Evolutionary conservation across 805 yeast species (phyloP), one percentile per base, ranked within the genome.

Genomic region (Cyberlindnera xylosilytica): DNA sequence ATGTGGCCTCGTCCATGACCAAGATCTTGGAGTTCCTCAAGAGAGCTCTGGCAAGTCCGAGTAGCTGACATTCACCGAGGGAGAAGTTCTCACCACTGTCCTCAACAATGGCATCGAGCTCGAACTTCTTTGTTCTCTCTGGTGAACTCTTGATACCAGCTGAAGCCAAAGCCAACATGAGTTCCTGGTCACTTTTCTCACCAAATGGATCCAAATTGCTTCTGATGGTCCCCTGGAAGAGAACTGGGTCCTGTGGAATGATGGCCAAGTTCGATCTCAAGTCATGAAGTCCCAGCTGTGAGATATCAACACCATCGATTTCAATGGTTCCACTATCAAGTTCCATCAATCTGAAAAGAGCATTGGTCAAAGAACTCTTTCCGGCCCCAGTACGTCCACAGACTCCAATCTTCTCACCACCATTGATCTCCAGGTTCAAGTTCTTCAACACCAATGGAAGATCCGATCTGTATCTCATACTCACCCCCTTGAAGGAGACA

Each of bases 191-290:
- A 10, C 67, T 52, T 52, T 69, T 69, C 52, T 79, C 73, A 33
- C 66, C 63, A 58, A 84, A 85, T 24, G 91, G 88, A 62, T 86
- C 93, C 55, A 85, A 66, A 54, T 85, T 85, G 44, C 74, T 73
- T 50, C 90, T 67, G 39, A 85, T 70, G 0, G 85, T 72, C 26
- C 93, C 93, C 51, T 76, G 76, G 63, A 85, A 84, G 45, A 85
- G 64, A 0, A 86, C 86, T 1, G 95, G 91, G 51, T 85, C 93
- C 61, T 85, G 93, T 2, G 93, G 93, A 52, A 85, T 85, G 44
- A 85, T 85, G 1, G 88, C 75, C 41, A 85, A 63, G 27, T 74
- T 74, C 4, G 78, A 70, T 55, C 95, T 70, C 53, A 85, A 68
- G 48, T 81, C 86, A 44, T 62, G 64, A 23, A 85, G 65, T 1